Evolutionary conservation across 2,329 filamentous ascomycete genomes (phyloP).

Genomic region (Endoconidiophora polonica): DNA sequence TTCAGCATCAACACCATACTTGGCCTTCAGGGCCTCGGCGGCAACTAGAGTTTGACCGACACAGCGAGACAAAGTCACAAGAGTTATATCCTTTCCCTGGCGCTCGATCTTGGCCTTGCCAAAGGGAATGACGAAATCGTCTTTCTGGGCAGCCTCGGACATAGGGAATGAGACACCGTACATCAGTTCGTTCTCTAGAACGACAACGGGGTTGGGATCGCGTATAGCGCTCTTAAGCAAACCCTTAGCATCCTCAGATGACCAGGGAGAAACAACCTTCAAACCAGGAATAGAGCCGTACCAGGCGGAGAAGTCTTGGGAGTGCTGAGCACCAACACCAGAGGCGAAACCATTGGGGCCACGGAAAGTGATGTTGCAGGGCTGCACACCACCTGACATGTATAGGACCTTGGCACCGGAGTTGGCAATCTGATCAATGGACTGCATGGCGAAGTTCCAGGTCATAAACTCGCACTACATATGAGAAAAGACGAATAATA

Average conservation of each 20-base stretch:
- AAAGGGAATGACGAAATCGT: slow-evolving; percentile 92
- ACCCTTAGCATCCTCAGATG: slow-evolving; percentile 94
- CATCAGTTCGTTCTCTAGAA: slow-evolving; percentile 76
- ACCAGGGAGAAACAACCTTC: slow-evolving; percentile 95
- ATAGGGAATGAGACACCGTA: slow-evolving; percentile 94
- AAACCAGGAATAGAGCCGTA: slow-evolving; percentile 95
- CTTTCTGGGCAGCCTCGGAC: slow-evolving; percentile 89
- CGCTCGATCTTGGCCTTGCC: slow-evolving; percentile 99
- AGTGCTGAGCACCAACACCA: slow-evolving; percentile 94
- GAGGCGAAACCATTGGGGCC: slow-evolving; percentile 95
- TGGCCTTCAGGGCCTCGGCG: slow-evolving; percentile 82
- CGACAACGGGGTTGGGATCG: slow-evolving; percentile 91
- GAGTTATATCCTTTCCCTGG: slow-evolving; percentile 84
- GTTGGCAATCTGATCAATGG: slow-evolving; percentile 99
- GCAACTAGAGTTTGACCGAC: slow-evolving; percentile 82
- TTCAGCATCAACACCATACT: slow-evolving; percentile 89
- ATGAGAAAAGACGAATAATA: slow-evolving; percentile 1
- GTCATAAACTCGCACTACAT: slow-evolving; percentile 97
- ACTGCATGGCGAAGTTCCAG: slow-evolving; percentile 99
- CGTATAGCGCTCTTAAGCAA: slow-evolving; percentile 94
- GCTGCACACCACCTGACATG: slow-evolving; percentile 99
- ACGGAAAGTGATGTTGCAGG: slow-evolving; percentile 99
- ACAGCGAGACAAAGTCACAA: slow-evolving; percentile 86
- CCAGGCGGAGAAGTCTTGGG: slow-evolving; percentile 97
- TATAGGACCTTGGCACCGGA: slow-evolving; percentile 98